Evolutionary conservation across 495 filamentous ascomycete species (phyloP).

Genomic region (Entonaema liquescens): DNA sequence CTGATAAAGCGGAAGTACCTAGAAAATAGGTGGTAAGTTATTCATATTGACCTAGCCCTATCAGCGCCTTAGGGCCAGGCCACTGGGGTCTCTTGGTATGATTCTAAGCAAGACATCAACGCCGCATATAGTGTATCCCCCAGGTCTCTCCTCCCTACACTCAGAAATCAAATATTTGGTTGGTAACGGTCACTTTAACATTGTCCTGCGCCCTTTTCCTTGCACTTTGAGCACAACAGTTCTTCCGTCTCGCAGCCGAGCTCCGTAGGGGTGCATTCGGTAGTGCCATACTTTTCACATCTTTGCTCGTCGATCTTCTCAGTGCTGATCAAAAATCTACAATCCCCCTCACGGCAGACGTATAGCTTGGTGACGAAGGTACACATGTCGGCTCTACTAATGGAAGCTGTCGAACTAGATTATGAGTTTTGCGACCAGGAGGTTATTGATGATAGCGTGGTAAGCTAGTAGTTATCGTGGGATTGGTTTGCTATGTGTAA

Average conservation of each 20-base stretch:
- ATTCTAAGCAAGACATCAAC: neutral
- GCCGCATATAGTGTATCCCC: neutral
- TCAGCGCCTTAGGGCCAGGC: neutral
- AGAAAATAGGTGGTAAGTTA: neutral
- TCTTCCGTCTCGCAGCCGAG: neutral
- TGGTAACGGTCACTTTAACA: neutral
- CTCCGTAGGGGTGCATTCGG: neutral
- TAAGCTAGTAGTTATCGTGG: neutral
- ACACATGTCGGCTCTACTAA: neutral
- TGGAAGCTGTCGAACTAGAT: neutral
- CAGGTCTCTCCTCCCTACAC: neutral
- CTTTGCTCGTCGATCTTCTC: neutral
- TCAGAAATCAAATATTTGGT: too few relatives aligned
- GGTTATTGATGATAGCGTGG: neutral
- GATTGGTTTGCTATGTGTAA: neutral
- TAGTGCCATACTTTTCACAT: neutral
- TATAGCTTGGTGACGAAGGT: neutral
- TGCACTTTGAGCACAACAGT: neutral
- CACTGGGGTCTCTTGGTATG: neutral
- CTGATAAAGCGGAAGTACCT: neutral
- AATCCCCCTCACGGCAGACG: neutral
- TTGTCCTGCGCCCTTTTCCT: neutral
- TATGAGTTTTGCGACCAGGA: neutral
- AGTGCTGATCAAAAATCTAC: neutral
- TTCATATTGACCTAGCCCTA: neutral